Conservation (phyloP, 495 filamentous ascomycete species). For the Staphylotrichum tortipilum region DNA sequence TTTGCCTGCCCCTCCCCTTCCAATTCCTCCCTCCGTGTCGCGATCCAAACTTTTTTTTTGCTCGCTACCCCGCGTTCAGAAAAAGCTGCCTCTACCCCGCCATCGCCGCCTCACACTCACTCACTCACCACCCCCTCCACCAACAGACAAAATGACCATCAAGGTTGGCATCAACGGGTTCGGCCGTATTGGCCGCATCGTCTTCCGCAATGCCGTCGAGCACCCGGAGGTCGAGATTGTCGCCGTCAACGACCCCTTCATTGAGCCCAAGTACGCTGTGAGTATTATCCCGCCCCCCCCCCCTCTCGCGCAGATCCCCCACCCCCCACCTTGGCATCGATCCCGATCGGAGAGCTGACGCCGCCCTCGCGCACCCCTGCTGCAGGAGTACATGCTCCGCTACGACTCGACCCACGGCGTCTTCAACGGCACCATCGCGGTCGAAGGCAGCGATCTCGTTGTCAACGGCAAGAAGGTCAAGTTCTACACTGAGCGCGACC, state of each 20-base stretch:
- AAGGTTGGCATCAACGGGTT: slow-evolving; percentile 99
- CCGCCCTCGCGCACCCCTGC: not conserved
- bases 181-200: slow-evolving; percentile 97
- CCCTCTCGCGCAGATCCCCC: no score
- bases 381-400: slow-evolving; percentile 96
- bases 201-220: slow-evolving; percentile 67
- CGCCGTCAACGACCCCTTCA: slow-evolving; percentile 99
- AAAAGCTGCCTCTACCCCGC: slow-evolving; percentile 1
- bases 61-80: not conserved
- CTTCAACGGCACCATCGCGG: slow-evolving; percentile 85
- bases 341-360: not conserved
- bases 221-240: slow-evolving; percentile 79
- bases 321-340: not conserved
- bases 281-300: slow-evolving; percentile 32
- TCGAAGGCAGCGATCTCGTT: slow-evolving; percentile 64
- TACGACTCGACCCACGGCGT: slow-evolving; percentile 94
- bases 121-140: slow-evolving; percentile 2
- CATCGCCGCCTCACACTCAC: not conserved
- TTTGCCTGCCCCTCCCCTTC: slow-evolving; percentile 9
- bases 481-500: slow-evolving; percentile 93
- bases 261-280: slow-evolving; percentile 96
- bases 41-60: no score
- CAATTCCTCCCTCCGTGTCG: slow-evolving; percentile 14
- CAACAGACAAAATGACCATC: slow-evolving; percentile 38
- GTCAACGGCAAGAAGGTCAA: slow-evolving; percentile 94